Evolutionary conservation across 164 flowering plant genomes (phyloP).

Genomic region (Aristolochia californica): DNA sequence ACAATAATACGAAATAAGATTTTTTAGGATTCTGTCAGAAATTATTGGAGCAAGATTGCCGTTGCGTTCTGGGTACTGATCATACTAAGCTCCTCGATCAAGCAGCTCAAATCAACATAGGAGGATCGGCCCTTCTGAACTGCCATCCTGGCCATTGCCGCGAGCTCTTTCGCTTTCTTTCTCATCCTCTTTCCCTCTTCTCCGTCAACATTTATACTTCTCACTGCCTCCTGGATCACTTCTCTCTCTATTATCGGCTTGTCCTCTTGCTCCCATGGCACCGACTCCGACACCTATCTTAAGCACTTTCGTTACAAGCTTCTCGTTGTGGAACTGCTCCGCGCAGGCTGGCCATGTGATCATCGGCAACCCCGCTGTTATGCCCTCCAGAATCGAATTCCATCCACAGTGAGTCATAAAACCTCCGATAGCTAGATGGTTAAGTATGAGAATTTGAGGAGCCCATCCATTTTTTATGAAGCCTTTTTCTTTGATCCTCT

Average conservation of each 20-base stretch:
- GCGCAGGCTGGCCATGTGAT: slow-evolving; percentile 20
- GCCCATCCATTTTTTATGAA: slow-evolving; percentile 31
- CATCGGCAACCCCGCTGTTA: background rate
- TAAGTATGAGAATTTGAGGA: slow-evolving; percentile 26
- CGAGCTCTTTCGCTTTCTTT: slow-evolving; percentile 6
- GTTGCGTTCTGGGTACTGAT: no score
- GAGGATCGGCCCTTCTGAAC: background rate
- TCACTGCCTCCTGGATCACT: slow-evolving; percentile 16
- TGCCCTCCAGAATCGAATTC: background rate
- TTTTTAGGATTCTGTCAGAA: no score
- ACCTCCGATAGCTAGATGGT: slow-evolving; percentile 23
- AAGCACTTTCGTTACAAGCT: slow-evolving; percentile 27
- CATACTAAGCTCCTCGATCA: background rate
- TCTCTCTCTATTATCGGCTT: slow-evolving; percentile 49
- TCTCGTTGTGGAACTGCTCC: slow-evolving; percentile 21
- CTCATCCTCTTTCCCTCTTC: slow-evolving; percentile 49
- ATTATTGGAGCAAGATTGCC: no score
- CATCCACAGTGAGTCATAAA: slow-evolving; percentile 7
- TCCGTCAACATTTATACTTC: slow-evolving; percentile 18
- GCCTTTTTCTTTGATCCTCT: slow-evolving; percentile 17
- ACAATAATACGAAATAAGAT: no score
- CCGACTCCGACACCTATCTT: slow-evolving; percentile 24
- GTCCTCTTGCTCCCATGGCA: slow-evolving; percentile 33
- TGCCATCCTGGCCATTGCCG: background rate
- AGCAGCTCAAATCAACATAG: background rate